phyloP scores from a whole-genome alignment of 768 basidiomycete genomes.

The Sutorius australiensis region DNA sequence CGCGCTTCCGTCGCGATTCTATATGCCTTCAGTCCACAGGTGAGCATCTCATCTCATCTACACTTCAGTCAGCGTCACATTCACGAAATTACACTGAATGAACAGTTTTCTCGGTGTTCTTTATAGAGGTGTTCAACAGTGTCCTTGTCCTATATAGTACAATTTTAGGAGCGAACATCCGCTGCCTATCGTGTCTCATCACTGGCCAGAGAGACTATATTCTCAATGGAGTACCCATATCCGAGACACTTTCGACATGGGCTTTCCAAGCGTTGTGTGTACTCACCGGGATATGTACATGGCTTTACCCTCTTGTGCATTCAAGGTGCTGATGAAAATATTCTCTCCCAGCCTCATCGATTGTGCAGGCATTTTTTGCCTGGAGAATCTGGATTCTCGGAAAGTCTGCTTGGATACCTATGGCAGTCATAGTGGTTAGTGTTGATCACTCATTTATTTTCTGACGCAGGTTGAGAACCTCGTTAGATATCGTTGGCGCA shows the following conservation, averaged over 20 bases:
- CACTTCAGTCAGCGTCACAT: neutral
- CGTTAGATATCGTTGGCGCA: neutral
- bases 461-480: neutral
- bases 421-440: slow-evolving; percentile 1
- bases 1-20: slow-evolving; percentile 3
- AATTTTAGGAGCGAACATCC: slow-evolving; percentile 2
- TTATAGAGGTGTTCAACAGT: slow-evolving; percentile 8
- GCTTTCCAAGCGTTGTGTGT: slow-evolving; percentile 6
- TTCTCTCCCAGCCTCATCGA: slow-evolving; percentile 1
- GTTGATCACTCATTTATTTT: neutral
- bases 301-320: neutral
- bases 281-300: slow-evolving; percentile 7
- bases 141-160: slow-evolving; percentile 5
- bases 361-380: slow-evolving; percentile 7
- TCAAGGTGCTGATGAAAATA: neutral
- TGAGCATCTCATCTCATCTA: neutral
- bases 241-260: slow-evolving; percentile 4
- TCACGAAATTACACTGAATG: neutral
- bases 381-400: slow-evolving; percentile 11
- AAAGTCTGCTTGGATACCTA: slow-evolving; percentile 1
- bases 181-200: slow-evolving; percentile 6
- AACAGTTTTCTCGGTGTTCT: slow-evolving; percentile 3
- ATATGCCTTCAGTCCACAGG: slow-evolving; percentile 4
- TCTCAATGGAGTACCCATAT: neutral
- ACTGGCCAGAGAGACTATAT: slow-evolving; percentile 8